Conservation (phyloP, 345 rosid genomes). For the Cochlearia excelsa region DNA sequence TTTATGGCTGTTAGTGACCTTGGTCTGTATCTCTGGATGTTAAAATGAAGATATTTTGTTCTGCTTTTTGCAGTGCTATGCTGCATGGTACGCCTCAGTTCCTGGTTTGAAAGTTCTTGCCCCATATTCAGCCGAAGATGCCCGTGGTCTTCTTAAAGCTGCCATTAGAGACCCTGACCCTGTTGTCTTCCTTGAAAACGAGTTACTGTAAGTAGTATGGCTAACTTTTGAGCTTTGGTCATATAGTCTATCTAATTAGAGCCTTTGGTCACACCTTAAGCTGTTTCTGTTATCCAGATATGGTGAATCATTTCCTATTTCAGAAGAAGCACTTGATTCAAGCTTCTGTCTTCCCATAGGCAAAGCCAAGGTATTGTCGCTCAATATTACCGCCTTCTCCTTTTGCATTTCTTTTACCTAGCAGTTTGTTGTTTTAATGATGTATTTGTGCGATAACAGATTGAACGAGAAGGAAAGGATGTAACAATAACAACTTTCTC, state of each 20-base stretch:
- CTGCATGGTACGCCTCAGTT: conserved; percentile 81
- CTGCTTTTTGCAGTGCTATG: conserved; percentile 68
- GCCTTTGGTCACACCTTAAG: neutral
- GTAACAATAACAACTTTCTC: conserved; percentile 81
- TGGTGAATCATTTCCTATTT: conserved; percentile 88
- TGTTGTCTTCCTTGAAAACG: conserved; percentile 94
- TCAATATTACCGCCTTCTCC: neutral
- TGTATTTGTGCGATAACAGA: conserved; percentile 42
- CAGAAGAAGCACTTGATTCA: conserved; percentile 86
- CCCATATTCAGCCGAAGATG: conserved; percentile 90
- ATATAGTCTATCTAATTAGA: neutral
- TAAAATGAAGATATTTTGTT: neutral
- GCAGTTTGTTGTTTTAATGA: conserved; percentile 3
- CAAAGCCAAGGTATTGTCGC: conserved; percentile 70
- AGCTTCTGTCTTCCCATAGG: conserved; percentile 95
- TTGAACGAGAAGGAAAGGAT: conserved; percentile 90
- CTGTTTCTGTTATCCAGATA: conserved; percentile 42
- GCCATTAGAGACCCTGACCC: conserved; percentile 98
- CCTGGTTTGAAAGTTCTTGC: conserved; percentile 86
- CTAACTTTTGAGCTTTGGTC: neutral
- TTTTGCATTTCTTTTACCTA: neutral
- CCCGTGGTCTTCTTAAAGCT: conserved; percentile 87
- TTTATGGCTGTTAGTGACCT: conserved; percentile 5
- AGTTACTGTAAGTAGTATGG: conserved; percentile 62
- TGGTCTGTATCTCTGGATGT: conserved; percentile 13